Evolutionary conservation across 257 asterid genomes (phyloP).

Genomic region (Misopates orontium): DNA sequence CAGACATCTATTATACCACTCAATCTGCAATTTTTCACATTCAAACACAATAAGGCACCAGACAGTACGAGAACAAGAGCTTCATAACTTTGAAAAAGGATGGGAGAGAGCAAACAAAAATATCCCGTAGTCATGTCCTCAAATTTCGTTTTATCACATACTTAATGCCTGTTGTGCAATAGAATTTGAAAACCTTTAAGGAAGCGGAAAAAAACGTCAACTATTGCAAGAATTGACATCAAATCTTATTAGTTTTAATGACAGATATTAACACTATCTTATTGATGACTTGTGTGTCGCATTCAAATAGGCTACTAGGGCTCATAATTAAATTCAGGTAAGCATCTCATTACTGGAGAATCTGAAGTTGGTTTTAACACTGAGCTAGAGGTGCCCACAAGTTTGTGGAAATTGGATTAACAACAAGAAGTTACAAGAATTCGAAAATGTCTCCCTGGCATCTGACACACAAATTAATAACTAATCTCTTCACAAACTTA

Average conservation of each 20-base stretch:
- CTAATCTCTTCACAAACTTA: background rate
- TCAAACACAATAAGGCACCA: conserved; percentile 18
- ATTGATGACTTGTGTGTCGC: conserved; percentile 9
- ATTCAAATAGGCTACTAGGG: conserved; percentile 2
- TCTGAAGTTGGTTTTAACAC: background rate
- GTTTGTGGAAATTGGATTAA: conserved; percentile 15
- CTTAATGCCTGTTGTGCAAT: conserved; percentile 5
- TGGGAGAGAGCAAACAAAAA: conserved; percentile 22
- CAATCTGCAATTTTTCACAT: conserved; percentile 54
- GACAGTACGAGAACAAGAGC: conserved; percentile 24
- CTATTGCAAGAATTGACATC: conserved; percentile 18
- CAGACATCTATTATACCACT: conserved; percentile 67
- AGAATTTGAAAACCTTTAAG: background rate
- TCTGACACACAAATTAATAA: conserved; percentile 6
- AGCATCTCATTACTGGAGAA: conserved; percentile 12
- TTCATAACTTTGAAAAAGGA: background rate
- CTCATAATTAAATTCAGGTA: conserved; percentile 21
- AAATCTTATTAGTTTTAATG: conserved; percentile 11
- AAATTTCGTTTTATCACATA: conserved; percentile 17
- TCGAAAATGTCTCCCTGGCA: conserved; percentile 1
- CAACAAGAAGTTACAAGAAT: conserved; percentile 18
- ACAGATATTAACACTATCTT: conserved; percentile 24
- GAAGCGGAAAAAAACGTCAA: too few relatives aligned
- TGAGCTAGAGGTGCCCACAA: conserved; percentile 22
- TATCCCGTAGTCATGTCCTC: conserved; percentile 13